phyloP scores from a whole-genome alignment of 208 protist species.

The Endotrypanum monterogeii region DNA sequence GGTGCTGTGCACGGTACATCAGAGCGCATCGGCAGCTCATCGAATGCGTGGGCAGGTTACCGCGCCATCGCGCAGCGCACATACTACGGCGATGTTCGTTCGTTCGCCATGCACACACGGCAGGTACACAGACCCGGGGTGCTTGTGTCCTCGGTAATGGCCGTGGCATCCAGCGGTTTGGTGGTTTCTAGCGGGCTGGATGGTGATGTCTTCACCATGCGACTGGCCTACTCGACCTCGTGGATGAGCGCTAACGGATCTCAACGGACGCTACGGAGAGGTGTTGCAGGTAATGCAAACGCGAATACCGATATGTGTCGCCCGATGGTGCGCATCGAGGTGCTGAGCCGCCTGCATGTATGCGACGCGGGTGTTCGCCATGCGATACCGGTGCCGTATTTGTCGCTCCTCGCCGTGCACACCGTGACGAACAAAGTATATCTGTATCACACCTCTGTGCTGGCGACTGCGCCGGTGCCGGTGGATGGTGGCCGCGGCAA shows the following conservation, averaged over 20 bases:
- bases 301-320: conserved; percentile 6
- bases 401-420: conserved; percentile 43
- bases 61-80: conserved; percentile 27
- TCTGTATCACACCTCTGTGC: conserved; percentile 29
- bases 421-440: conserved; percentile 39
- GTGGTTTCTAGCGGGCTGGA: conserved; percentile 46
- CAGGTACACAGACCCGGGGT: conserved; percentile 36
- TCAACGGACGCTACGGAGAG: not conserved
- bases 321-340: conserved; percentile 26
- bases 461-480: conserved; percentile 21
- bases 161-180: conserved; percentile 27
- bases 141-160: conserved; percentile 38
- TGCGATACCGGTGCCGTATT: conserved; percentile 30
- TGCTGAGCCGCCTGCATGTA: conserved; percentile 23
- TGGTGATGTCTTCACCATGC: conserved; percentile 42
- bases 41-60: conserved; percentile 32
- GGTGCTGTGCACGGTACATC: not conserved
- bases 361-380: conserved; percentile 40
- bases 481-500: conserved; percentile 10
- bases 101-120: conserved; percentile 25
- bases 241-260: not conserved
- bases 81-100: conserved; percentile 27
- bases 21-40: conserved; percentile 29
- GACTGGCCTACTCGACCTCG: conserved; percentile 17
- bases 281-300: not conserved